These are phyloP conservation scores for Actinomucor elegans DNA, from an alignment of 371 early-diverging fungal genomes.

Conservation along the genomic window DNA sequence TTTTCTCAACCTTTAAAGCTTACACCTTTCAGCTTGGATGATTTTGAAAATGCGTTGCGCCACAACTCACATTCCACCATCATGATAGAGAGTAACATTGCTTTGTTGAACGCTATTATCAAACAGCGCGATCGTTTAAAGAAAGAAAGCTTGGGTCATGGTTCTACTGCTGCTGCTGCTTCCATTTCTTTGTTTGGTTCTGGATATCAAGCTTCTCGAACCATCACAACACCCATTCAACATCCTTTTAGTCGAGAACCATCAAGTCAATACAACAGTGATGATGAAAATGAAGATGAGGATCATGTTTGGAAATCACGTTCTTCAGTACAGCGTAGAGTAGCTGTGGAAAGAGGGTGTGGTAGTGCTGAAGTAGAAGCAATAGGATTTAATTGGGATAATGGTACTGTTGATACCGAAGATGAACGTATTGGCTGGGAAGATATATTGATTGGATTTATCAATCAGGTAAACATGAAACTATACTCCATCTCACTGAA, in stretches of 20 bases:
- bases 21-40: conserved; percentile 44
- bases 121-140: conserved; percentile 27
- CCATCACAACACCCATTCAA: not conserved
- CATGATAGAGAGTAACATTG: conserved; percentile 36
- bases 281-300: conserved; percentile 6
- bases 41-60: conserved; percentile 43
- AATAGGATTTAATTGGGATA: conserved; percentile 37
- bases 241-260: not conserved
- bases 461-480: conserved; percentile 37
- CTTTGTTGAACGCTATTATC: conserved; percentile 45
- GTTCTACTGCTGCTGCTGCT: conserved; percentile 18
- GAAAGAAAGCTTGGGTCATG: conserved; percentile 23
- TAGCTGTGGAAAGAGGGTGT: conserved; percentile 24
- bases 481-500: not conserved
- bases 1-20: conserved; percentile 41
- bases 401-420: conserved; percentile 24
- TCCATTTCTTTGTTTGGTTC: conserved; percentile 21
- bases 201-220: conserved; percentile 21
- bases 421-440: conserved; percentile 49
- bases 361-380: conserved; percentile 30
- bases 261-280: conserved; percentile 7
- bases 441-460: conserved; percentile 45
- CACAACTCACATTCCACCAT: conserved; percentile 22
- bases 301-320: conserved; percentile 7
- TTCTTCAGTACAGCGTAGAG: conserved; percentile 4